Percentiles rank a stretch among this genome's conserved stretches.
These are phyloP conservation scores for Trametes coccinea DNA, from an alignment of 768 basidiomycete species.

Conservation along the genomic window DNA sequence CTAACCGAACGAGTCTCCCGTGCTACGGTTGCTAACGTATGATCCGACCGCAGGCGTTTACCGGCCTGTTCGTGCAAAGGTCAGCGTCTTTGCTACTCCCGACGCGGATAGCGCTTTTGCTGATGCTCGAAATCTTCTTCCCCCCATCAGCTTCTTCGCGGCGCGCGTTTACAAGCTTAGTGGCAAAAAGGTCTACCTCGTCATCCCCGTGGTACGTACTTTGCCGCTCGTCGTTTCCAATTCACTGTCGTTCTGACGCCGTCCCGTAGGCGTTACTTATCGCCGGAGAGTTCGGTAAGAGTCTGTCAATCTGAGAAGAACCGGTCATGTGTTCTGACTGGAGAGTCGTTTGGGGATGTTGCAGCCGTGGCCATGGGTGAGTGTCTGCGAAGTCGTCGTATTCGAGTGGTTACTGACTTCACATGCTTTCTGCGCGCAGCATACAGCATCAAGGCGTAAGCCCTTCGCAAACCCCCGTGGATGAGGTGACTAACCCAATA, in stretches of 20 bases:
- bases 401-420: slow-evolving; percentile 43
- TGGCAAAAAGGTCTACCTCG: slow-evolving; percentile 45
- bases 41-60: slow-evolving; percentile 42
- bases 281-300: slow-evolving; percentile 48
- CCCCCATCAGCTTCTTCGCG: slow-evolving; percentile 20
- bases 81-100: slow-evolving; percentile 28
- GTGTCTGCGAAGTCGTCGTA: neutral
- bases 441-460: slow-evolving; percentile 20
- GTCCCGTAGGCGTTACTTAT: slow-evolving; percentile 42
- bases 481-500: neutral
- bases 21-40: neutral
- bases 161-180: slow-evolving; percentile 38
- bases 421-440: neutral
- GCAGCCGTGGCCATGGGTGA: slow-evolving; percentile 7
- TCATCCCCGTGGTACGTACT: slow-evolving; percentile 42
- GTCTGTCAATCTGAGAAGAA: neutral
- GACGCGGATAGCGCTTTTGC: slow-evolving; percentile 47
- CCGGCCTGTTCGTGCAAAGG: slow-evolving; percentile 58
- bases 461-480: too few species aligned
- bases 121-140: slow-evolving; percentile 4
- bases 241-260: neutral
- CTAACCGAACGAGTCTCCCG: neutral
- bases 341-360: neutral
- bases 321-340: neutral
- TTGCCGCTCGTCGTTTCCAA: neutral